These are phyloP conservation scores for Aspergillus diversus DNA, from an alignment of 495 filamentous ascomycete species.

Conservation along the genomic window DNA sequence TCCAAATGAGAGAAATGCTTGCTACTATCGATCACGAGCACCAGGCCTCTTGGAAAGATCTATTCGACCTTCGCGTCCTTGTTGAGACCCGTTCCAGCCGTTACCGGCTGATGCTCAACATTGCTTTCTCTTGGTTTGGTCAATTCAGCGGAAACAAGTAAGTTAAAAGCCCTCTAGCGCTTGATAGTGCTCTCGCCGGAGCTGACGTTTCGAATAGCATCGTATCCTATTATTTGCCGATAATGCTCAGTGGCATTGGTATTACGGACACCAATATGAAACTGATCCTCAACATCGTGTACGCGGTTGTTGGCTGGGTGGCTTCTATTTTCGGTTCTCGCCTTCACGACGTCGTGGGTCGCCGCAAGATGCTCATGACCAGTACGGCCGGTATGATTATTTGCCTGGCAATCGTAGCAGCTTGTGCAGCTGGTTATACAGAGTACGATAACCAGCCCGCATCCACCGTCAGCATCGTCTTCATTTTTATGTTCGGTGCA, in stretches of 20 bases:
- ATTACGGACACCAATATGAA: slow-evolving; percentile 50
- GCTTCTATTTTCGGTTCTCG: slow-evolving; percentile 64
- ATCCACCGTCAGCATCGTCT: slow-evolving; percentile 54
- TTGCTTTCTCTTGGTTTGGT: slow-evolving; percentile 60
- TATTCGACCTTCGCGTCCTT: slow-evolving; percentile 59
- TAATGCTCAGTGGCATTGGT: slow-evolving; percentile 40
- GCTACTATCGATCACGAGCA: slow-evolving; percentile 49
- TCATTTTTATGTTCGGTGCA: slow-evolving; percentile 60
- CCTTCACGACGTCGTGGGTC: slow-evolving; percentile 65
- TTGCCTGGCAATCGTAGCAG: slow-evolving; percentile 58
- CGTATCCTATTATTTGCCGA: slow-evolving; percentile 44
- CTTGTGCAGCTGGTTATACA: slow-evolving; percentile 57
- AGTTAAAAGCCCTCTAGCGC: neutral
- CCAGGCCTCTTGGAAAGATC: slow-evolving; percentile 46
- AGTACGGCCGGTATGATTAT: slow-evolving; percentile 59
- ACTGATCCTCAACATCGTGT: slow-evolving; percentile 62
- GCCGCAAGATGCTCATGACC: slow-evolving; percentile 61
- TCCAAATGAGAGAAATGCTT: slow-evolving; percentile 62
- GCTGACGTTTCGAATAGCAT: slow-evolving; percentile 5
- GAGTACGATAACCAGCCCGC: slow-evolving; percentile 40
- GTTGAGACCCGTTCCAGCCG: slow-evolving; percentile 58
- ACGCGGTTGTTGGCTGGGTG: slow-evolving; percentile 63
- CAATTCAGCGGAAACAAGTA: slow-evolving; percentile 43
- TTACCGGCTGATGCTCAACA: slow-evolving; percentile 62
- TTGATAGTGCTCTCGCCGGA: neutral